Base-by-base conservation (phyloP, 768 basidiomycete genomes). In the Tylopilus subfusipes region DNA sequence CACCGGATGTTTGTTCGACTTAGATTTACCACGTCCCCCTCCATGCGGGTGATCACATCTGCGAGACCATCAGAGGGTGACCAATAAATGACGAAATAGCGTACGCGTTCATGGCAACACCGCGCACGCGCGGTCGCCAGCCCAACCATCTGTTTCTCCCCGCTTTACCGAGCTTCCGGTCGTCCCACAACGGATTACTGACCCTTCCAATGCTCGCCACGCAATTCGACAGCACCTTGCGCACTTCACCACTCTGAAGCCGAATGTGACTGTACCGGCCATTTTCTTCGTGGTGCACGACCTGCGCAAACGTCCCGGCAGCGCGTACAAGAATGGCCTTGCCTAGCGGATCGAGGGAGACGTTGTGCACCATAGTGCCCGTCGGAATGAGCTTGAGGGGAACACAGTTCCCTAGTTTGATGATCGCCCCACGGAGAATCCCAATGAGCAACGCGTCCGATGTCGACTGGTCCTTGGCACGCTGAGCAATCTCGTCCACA, bases 11-110 rank as follows among this genome's bases (percentile, higher is more conserved):
- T 92, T 96, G 82, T 95, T 86, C 54, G 91, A 92, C 79, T 99
- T 98, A 56, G 89, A 91, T 73, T 96, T 98, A 62, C 96, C 96
- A 74, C 96, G 88, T 72, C 96, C 96, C 77, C 96, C 95, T 72
- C 95, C 95, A 68, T 97, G 94, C 56, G 96, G 94, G 72, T 95
- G 93, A 72, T 94, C 93, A 51, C 80, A 81, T 43, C 91, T 93
- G 53, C 10, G 49, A 43, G 1, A 5, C 5, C 8, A 29, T 64
- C 25, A 66, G 40, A 30, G 29, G n/a, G 25, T 31, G 22, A 12
- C 31, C 40, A 4, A 25, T 38, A 46, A 18, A 48, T 27, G 46
- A 53, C n/a, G 52, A 52, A 48, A 47, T 13, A 24, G 56, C 88
- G 40, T 75, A 93, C 84, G 92, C 88, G 72, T 97, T 98, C 94